phyloP scores from a whole-genome alignment of 257 asterid species.

The Petunia axillaris region DNA sequence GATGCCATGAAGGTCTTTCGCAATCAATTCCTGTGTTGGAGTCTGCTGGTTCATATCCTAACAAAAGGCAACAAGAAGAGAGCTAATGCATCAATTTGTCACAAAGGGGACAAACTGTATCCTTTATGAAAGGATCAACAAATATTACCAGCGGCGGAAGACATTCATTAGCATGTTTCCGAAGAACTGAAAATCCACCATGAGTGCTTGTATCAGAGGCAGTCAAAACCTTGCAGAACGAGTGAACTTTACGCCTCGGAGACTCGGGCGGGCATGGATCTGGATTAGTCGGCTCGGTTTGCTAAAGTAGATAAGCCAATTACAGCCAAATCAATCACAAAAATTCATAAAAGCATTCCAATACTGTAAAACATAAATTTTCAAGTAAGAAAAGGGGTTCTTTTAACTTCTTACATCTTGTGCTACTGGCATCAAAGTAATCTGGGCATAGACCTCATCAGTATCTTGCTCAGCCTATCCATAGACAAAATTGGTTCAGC shows the following conservation, averaged over 20 bases:
- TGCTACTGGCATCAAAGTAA: slow-evolving; percentile 51
- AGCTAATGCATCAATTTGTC: background rate
- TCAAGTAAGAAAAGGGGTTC: background rate
- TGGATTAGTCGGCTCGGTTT: slow-evolving; percentile 43
- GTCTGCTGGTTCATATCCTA: slow-evolving; percentile 62
- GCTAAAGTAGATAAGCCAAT: slow-evolving; percentile 32
- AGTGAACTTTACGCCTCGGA: slow-evolving; percentile 39
- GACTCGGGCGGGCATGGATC: slow-evolving; percentile 33
- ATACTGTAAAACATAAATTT: background rate
- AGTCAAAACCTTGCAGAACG: slow-evolving; percentile 55
- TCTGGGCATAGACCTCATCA: slow-evolving; percentile 58
- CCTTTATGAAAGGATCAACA: background rate
- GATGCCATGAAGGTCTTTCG: slow-evolving; percentile 69
- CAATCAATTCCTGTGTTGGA: slow-evolving; percentile 73
- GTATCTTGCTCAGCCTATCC: slow-evolving; percentile 54
- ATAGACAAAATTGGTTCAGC: too few relatives aligned
- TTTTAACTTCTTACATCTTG: slow-evolving; percentile 42
- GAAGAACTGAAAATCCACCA: slow-evolving; percentile 60
- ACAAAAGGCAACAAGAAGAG: slow-evolving; percentile 2
- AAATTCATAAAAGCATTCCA: background rate
- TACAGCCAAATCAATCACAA: background rate
- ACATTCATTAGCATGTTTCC: slow-evolving; percentile 59
- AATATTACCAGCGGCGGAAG: slow-evolving; percentile 48
- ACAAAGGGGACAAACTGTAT: background rate
- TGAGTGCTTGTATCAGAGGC: slow-evolving; percentile 66